Evolutionary conservation across 2,329 filamentous ascomycete species (phyloP), one percentile per base, ranked within the genome.

Genomic region (Pseudocercospora fijiensis): DNA sequence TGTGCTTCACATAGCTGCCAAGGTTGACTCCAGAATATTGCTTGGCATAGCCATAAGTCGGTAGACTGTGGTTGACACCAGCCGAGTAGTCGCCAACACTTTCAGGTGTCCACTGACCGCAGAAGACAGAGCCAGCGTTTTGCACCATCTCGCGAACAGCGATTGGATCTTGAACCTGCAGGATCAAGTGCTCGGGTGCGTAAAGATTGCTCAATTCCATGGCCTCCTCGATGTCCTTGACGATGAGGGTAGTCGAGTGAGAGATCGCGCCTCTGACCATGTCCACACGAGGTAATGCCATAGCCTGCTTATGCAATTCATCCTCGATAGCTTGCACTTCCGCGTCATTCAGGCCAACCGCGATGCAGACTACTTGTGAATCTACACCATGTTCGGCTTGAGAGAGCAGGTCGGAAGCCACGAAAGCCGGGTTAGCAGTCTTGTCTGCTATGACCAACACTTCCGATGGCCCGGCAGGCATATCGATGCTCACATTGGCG

Each of bases 11-110:
- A 79, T 97, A 99, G 2, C 94, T 98, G 30, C 87, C 92, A 5
- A 99, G 85, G 78, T 96, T 99, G 74, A 99, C 95, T 58, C 95
- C 95, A 5, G 92, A 97, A 81, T 99, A 99, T 78, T 99, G 95
- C 80, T 96, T 96, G 56, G 95, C 95, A 74, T 96, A 99, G 45
- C 95, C 95, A 75, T 98, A 99, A 0, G 95, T 99, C 58, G 95
- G 95, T 69, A 99, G 82, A 63, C 91, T 96, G 82, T 99, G 95
- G 78, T 99, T 99, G 47, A 99, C 95, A 74, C 95, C 95, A 59
- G 95, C 95, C 67, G 92, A 96, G 81, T 99, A 99, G 77, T 99
- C 95, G 52, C 95, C 95, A 2, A 99, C 95, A 76, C 91, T 96
- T 80, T 99, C 95, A 5, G 95, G 95, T 0, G 95, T 98, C 95